Evolutionary conservation across 2,329 filamentous ascomycete species (phyloP).

Genomic region (Sporothrix brunneoviolacea): DNA sequence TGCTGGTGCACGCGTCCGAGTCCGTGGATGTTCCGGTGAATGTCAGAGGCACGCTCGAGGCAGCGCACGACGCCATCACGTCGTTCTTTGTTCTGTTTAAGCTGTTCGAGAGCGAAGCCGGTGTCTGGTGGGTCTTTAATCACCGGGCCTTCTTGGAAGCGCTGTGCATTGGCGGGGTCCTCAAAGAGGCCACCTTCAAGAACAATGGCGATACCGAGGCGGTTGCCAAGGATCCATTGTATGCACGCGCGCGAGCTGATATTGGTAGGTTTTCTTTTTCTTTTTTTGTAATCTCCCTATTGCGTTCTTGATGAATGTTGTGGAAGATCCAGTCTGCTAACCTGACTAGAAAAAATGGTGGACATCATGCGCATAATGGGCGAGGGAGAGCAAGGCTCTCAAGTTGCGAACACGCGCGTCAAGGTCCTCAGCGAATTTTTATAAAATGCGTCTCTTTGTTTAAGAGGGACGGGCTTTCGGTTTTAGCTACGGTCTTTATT

Average conservation of each 20-base stretch:
- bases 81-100: conserved; percentile 68
- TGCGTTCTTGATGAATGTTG: not conserved
- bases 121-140: conserved; percentile 81
- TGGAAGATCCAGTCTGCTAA: not conserved
- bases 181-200: conserved; percentile 42
- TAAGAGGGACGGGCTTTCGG: no score
- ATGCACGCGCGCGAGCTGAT: conserved; percentile 52
- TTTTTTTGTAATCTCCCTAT: not conserved
- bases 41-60: conserved; percentile 63
- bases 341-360: conserved; percentile 42
- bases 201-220: conserved; percentile 41
- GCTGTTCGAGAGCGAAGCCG: conserved; percentile 62
- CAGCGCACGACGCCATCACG: conserved; percentile 66
- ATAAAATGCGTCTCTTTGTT: conserved; percentile 6
- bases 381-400: conserved; percentile 47
- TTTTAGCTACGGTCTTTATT: no score
- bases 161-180: conserved; percentile 56
- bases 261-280: conserved; percentile 43
- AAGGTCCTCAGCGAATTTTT: conserved; percentile 52
- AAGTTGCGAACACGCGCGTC: conserved; percentile 53
- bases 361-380: conserved; percentile 56
- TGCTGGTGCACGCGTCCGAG: conserved; percentile 69
- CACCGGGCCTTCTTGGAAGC: conserved; percentile 75
- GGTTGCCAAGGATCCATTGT: conserved; percentile 48
- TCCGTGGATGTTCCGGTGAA: conserved; percentile 59